Evolutionary conservation across 805 yeast species (phyloP), one percentile per base, ranked within the genome.

Genomic region (Millerozyma acaciae): DNA sequence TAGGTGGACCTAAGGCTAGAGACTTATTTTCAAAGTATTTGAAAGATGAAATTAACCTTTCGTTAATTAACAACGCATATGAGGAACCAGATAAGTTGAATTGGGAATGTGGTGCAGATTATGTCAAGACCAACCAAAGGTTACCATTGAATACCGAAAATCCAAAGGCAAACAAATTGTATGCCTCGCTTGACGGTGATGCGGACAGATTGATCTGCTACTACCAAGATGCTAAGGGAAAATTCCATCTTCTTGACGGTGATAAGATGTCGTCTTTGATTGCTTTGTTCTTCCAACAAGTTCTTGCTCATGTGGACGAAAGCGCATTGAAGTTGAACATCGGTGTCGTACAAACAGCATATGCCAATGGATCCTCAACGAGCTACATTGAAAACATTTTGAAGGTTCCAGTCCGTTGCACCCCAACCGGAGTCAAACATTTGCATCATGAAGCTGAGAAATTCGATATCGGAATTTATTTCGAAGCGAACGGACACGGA

Each of bases 401-500:
- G 47, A 68, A 75, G 33, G 60, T 86, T 9, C 95, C 96, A 1
- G 96, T 87, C 4, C 76, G 76, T 1, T 85, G 90, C 57, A 85
- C 97, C 0, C 82, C 95, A 26, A 93, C 98, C 2, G 98, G 98
- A 24, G 98, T 93, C 21, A 93, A 93, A 60, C 95, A 93, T 62
- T 67, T 93, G 43, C 98, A 93, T 55, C 97, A 90, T 51, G 95
- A 88, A 32, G 93, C 95, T 1, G 76, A 73, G 39, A 71, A 77
- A 26, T 93, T 75, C 51, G 97, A 88, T 50, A 73, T 90, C 40
- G 98, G 98, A 16, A 80, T 93, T 10, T 93, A 93, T 61, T 93
- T 93, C 49, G 98, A 93, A 65, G 98, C 98, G 34, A 93, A 93
- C 55, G 98, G 98, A n/a, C 98, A 93, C 54, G 98, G 98, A 9